Conservation (phyloP, 2,329 filamentous ascomycete genomes). For the Rugonectria rugulosa region DNA sequence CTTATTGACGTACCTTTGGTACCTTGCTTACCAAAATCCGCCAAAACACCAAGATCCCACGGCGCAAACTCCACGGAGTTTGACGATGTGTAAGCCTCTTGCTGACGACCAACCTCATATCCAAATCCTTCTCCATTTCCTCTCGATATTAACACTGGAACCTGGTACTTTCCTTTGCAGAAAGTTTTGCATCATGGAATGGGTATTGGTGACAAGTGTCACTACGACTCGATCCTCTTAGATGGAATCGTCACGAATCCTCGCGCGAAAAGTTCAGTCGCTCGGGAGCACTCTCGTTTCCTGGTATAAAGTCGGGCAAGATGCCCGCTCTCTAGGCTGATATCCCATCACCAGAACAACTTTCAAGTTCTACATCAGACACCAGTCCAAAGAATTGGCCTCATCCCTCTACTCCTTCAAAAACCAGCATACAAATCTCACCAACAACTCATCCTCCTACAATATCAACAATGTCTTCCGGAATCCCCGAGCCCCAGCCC, state of each 20-base stretch:
- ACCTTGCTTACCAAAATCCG: slow-evolving; percentile 10
- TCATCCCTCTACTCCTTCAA: neutral
- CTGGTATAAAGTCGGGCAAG: neutral
- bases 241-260: too few species aligned
- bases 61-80: slow-evolving; percentile 10
- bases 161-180: neutral
- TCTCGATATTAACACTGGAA: neutral
- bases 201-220: neutral
- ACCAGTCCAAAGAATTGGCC: too few species aligned
- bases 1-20: too few species aligned
- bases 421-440: neutral
- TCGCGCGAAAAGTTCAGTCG: neutral
- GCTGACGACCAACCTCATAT: neutral
- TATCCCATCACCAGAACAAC: neutral
- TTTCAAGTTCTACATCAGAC: neutral
- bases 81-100: slow-evolving; percentile 5
- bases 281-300: neutral
- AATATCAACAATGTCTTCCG: slow-evolving; percentile 21
- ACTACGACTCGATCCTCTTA: too few species aligned
- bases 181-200: neutral
- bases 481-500: slow-evolving; percentile 20
- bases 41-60: slow-evolving; percentile 3
- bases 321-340: slow-evolving; percentile 8
- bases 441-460: neutral
- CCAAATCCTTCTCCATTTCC: neutral